These are phyloP conservation scores for Pleurotus ostreatus DNA, from an alignment of 768 basidiomycete species.

Conservation along the genomic window DNA sequence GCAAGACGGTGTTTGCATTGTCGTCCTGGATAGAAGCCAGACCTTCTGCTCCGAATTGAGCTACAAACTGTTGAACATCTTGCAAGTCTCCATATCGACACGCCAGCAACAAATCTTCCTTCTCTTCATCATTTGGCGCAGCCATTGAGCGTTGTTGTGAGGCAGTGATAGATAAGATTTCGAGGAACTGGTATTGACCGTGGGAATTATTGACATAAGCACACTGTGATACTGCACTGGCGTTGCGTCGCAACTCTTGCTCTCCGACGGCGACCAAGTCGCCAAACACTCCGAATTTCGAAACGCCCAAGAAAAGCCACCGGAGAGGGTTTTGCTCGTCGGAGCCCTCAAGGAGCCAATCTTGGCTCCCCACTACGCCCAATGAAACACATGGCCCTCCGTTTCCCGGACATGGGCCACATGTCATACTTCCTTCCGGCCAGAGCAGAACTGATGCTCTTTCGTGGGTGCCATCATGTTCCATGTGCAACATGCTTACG, in stretches of 20 bases:
- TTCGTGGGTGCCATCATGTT: constrained; percentile 1
- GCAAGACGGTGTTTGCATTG: constrained; percentile 74
- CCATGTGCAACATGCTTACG: constrained; percentile 3
- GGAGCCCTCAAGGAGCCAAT: neutral
- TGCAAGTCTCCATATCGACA: constrained; percentile 88
- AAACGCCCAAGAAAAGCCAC: constrained; percentile 2
- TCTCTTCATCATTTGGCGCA: constrained; percentile 45
- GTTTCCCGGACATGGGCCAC: neutral
- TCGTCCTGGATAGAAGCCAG: constrained; percentile 60
- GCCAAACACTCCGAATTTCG: neutral
- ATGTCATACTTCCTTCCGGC: constrained; percentile 3
- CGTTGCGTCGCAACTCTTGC: neutral
- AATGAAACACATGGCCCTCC: constrained; percentile 3
- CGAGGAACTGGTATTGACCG: neutral
- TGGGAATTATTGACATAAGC: neutral
- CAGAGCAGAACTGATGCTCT: neutral
- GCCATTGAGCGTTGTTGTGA: constrained; percentile 12
- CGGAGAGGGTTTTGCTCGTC: neutral
- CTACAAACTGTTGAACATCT: constrained; percentile 66
- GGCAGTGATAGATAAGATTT: neutral
- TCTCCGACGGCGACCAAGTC: neutral
- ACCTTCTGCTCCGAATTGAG: constrained; percentile 47
- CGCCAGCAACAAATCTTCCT: constrained; percentile 73
- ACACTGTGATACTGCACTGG: neutral
- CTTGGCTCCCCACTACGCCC: neutral